These are phyloP conservation scores for Medicago lupulina DNA, from an alignment of 306 rosid species.

Conservation along the genomic window DNA sequence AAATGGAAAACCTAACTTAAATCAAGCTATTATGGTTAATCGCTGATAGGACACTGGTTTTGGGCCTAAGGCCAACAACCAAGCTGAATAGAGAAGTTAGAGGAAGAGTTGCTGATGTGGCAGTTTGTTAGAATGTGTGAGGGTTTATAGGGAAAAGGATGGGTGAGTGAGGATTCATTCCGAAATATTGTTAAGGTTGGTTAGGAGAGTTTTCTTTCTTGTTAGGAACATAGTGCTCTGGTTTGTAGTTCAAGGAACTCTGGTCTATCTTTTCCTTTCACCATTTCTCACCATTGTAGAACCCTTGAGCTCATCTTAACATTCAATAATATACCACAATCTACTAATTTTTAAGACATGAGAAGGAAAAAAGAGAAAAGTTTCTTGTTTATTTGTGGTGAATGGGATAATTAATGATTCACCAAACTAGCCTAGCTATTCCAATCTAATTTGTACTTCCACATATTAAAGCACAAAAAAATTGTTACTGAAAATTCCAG, in stretches of 20 bases:
- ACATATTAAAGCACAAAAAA: not conserved
- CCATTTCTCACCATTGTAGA: no score
- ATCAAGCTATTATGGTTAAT: no score
- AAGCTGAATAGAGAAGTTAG: not conserved
- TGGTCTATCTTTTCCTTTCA: no score
- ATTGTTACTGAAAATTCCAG: conserved; percentile 8
- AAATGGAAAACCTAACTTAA: no score
- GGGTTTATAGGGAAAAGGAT: not conserved
- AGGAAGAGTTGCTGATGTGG: not conserved
- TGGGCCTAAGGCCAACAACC: not conserved
- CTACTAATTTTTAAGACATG: no score
- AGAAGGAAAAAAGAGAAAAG: no score
- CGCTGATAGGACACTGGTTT: not conserved
- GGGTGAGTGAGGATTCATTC: not conserved
- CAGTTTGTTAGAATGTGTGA: not conserved
- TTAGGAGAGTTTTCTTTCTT: no score
- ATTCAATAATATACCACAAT: no score
- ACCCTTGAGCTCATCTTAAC: no score
- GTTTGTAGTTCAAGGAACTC: no score
- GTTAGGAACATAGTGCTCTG: no score
- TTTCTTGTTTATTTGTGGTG: no score
- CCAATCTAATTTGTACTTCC: not conserved
- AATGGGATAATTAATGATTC: not conserved
- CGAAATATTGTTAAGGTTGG: not conserved
- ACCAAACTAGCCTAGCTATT: not conserved